Base-by-base conservation (phyloP, 257 asterid species). In the Eustoma russellianum region DNA sequence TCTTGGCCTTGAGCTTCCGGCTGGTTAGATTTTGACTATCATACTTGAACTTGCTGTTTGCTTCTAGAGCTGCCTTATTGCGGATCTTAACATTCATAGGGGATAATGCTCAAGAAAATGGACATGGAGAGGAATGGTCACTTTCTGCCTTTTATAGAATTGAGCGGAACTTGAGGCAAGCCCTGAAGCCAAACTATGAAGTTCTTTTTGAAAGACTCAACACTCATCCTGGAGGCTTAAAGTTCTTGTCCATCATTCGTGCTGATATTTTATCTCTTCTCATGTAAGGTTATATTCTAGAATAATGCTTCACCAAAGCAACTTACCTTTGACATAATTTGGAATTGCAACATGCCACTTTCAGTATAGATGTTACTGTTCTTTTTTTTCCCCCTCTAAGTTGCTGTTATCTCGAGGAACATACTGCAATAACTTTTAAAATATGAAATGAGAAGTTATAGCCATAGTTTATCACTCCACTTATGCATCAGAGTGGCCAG, bases 201-300 rank as follows among this genome's bases (percentile, higher is more conserved):
- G 71, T 83, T 60, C 87, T 91, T 46, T 86, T 91, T 71, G 94
- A 87, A 69, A 76, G 94, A 63, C 67, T 91, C 77, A 91, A 91
- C 74, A 82, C 84, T 2, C 95, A 91, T 67, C 95, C 98, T 30
- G 96, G 98, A 67, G 98, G 98, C 38, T 65, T 91, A 48, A 86
- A 76, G 74, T 82, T 91, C 83, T 61, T 91, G 78, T 78, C 94
- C 49, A 59, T 55, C 64, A 78, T 91, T 77, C 78, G 98, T 71
- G 82, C 95, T 18, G 89, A 86, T 71, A 75, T 90, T 68, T 71
- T 86, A 46, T 74, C 80, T 65, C 72, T 83, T 77, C 92, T 91
- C 74, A 70, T 63, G 96, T 86, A 90, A 77, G 93, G 79, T 77
- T 69, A 73, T 74, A 46, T 67, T 62, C 78, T 14, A 38, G 13